Percentiles rank a stretch among this genome's conserved stretches.
Conservation (phyloP, 1,139 yeast genomes). For the Yamadazyma atlantica region DNA sequence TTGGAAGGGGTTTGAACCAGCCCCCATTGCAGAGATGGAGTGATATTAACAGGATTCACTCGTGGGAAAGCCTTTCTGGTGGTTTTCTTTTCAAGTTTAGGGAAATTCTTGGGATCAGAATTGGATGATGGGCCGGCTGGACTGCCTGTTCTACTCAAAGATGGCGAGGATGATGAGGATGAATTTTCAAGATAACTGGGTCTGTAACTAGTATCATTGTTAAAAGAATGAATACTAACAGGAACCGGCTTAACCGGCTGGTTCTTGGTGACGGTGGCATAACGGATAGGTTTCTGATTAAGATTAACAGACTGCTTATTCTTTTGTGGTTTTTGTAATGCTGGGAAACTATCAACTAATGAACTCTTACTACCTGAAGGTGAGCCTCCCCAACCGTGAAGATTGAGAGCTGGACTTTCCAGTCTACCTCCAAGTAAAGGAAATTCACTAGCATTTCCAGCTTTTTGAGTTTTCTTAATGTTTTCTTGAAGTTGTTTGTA, state of each 20-base stretch:
- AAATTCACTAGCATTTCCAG: constrained; percentile 20
- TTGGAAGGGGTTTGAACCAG: constrained; percentile 1
- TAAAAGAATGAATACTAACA: constrained; percentile 14
- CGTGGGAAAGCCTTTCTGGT: constrained; percentile 38
- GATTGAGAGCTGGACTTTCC: constrained; percentile 16
- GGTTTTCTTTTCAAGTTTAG: constrained; percentile 39
- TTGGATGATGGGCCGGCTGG: constrained; percentile 5
- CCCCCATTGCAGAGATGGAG: constrained; percentile 16
- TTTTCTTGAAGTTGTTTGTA: constrained; percentile 26
- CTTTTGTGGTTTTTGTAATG: constrained; percentile 40
- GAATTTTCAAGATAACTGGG: constrained; percentile 32
- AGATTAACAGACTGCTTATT: constrained; percentile 10
- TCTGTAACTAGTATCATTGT: constrained; percentile 22
- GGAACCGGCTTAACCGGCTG: constrained; percentile 11
- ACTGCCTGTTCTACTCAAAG: constrained; percentile 2
- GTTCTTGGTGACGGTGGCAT: constrained; percentile 41
- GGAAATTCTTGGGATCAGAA: constrained; percentile 30
- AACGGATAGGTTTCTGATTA: constrained; percentile 31
- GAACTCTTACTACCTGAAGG: constrained; percentile 17
- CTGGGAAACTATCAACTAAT: constrained; percentile 49
- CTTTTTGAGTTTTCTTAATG: constrained; percentile 21
- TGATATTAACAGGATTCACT: constrained; percentile 29
- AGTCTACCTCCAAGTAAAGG: constrained; percentile 33
- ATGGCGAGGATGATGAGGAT: constrained; percentile 11
- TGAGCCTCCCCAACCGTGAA: constrained; percentile 33